Evolutionary conservation across 2,329 filamentous ascomycete species (phyloP).

Genomic region (Aspergillus udagawae): DNA sequence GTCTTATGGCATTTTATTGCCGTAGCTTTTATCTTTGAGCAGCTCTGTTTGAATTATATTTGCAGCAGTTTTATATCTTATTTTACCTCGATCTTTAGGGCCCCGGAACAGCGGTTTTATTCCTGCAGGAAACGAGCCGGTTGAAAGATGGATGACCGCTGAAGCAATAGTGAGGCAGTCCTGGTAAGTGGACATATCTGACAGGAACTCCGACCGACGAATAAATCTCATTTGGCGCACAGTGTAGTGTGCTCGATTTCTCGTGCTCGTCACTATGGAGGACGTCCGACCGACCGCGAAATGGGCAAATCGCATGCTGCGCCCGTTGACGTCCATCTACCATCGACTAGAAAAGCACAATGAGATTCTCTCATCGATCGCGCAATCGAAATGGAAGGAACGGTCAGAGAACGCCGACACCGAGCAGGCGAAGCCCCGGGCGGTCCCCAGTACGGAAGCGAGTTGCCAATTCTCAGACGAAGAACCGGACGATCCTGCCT

Average conservation of each 20-base stretch:
- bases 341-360: constrained; percentile 40
- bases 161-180: not conserved
- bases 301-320: constrained; percentile 43
- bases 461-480: constrained; percentile 29
- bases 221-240: not conserved
- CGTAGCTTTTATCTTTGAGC: not conserved
- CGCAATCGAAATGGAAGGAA: constrained; percentile 18
- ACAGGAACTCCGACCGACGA: not conserved
- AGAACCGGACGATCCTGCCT: constrained; percentile 36
- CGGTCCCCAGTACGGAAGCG: constrained; percentile 7
- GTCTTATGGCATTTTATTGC: constrained; percentile 4
- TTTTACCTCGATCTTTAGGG: not conserved
- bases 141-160: not conserved
- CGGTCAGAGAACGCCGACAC: constrained; percentile 3
- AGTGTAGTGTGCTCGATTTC: not conserved
- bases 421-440: constrained; percentile 4
- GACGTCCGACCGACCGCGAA: constrained; percentile 37
- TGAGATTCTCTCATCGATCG: constrained; percentile 28
- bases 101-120: not conserved
- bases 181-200: not conserved
- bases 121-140: not conserved
- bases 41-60: constrained; percentile 4
- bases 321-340: constrained; percentile 39
- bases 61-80: not conserved
- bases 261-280: constrained; percentile 23